phyloP scores from a whole-genome alignment of 1,284 basidiomycete species.

The Paramarasmius palmivorus region DNA sequence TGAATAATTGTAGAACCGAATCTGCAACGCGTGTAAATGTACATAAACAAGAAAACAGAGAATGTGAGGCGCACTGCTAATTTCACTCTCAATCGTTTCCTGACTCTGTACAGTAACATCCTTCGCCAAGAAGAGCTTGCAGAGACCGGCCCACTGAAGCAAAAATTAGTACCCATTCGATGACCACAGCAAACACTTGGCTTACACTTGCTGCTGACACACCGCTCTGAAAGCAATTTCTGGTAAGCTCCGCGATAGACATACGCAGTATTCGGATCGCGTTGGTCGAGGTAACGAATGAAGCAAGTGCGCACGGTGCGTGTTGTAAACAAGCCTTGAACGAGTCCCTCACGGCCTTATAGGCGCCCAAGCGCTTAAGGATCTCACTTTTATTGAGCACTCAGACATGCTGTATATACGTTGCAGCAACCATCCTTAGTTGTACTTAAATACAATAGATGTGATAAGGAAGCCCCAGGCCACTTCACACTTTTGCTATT shows the following conservation, averaged over 20 bases:
- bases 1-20: conserved; percentile 64
- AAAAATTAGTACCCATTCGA: conserved; percentile 7
- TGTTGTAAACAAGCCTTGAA: too few species aligned
- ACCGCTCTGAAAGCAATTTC: conserved; percentile 71
- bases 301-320: not conserved
- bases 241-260: conserved; percentile 66
- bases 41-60: not conserved
- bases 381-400: too few species aligned
- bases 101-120: conserved; percentile 38
- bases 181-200: conserved; percentile 8
- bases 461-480: too few species aligned
- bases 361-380: too few species aligned
- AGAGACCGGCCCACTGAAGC: conserved; percentile 62
- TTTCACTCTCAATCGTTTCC: conserved; percentile 38
- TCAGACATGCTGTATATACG: too few species aligned
- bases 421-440: too few species aligned
- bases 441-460: too few species aligned
- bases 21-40: conserved; percentile 41
- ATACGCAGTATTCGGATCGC: conserved; percentile 37
- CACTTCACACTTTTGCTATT: conserved; percentile 73
- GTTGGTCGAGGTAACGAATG: not conserved
- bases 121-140: conserved; percentile 58
- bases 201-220: conserved; percentile 60
- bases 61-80: conserved; percentile 47
- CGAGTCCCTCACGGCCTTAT: too few species aligned